phyloP scores from a whole-genome alignment of 2,329 filamentous ascomycete species.

The Cladobotryum protrusum region DNA sequence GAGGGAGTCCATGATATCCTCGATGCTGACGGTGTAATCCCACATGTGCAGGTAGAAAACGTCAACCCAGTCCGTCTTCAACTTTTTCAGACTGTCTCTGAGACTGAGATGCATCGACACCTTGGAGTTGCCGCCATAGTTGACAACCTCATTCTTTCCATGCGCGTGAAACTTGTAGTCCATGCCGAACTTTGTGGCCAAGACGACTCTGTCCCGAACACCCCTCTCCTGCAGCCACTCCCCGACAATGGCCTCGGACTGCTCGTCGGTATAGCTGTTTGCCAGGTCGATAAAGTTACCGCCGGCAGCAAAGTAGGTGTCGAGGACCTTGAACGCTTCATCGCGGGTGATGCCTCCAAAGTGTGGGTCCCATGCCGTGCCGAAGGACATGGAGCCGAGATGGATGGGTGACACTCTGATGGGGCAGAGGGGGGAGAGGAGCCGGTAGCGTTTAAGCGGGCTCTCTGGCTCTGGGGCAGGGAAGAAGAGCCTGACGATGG shows the following conservation, averaged over 20 bases:
- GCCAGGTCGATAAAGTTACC: constrained; percentile 59
- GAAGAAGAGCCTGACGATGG: not conserved
- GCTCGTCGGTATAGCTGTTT: constrained; percentile 43
- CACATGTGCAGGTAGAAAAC: constrained; percentile 17
- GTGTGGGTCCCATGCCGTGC: not conserved
- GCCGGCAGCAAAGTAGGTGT: constrained; percentile 29
- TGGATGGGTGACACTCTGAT: constrained; percentile 5
- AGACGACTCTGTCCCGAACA: constrained; percentile 41
- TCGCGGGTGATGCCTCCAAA: constrained; percentile 6
- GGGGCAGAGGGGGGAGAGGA: not conserved
- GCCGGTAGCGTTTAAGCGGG: not conserved
- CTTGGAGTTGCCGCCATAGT: constrained; percentile 33
- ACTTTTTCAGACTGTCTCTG: constrained; percentile 33
- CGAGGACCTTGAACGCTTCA: constrained; percentile 5
- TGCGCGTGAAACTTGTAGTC: constrained; percentile 25
- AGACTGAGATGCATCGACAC: constrained; percentile 32
- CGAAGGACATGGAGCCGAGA: constrained; percentile 8
- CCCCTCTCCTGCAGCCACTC: constrained; percentile 41
- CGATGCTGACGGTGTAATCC: constrained; percentile 20
- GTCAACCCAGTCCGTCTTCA: constrained; percentile 31
- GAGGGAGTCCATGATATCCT: constrained; percentile 23
- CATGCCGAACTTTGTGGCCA: constrained; percentile 44
- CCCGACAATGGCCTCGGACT: constrained; percentile 47
- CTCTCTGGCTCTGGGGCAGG: not conserved
- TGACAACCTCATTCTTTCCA: constrained; percentile 17